phyloP scores from a whole-genome alignment of 2,329 filamentous ascomycete species.

The Alternaria ventricosa region DNA sequence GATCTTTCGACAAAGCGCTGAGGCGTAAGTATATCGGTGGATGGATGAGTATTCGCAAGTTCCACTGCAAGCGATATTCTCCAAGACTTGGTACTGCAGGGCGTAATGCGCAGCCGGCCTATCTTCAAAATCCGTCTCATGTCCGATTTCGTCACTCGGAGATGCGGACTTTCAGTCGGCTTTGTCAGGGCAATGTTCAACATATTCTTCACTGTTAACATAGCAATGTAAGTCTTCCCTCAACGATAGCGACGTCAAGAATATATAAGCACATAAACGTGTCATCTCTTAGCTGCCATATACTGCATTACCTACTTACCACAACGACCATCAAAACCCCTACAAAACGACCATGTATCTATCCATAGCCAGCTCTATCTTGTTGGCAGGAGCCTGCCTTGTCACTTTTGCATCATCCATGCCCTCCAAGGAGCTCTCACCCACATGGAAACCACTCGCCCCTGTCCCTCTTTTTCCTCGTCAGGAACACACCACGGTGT shows the following conservation, averaged over 20 bases:
- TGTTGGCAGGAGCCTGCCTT: not conserved
- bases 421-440: not conserved
- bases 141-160: not conserved
- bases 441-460: constrained; percentile 22
- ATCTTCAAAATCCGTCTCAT: not conserved
- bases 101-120: not conserved
- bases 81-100: not conserved
- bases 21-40: constrained; percentile 4
- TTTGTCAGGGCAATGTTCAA: not conserved
- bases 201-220: not conserved
- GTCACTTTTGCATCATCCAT: not conserved
- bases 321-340: not conserved
- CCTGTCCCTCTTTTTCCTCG: constrained; percentile 20
- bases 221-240: not conserved
- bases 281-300: not conserved
- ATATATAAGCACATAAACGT: not conserved
- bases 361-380: not conserved
- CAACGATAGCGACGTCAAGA: not conserved
- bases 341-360: not conserved
- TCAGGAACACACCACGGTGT: constrained; percentile 36
- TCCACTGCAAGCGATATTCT: not conserved
- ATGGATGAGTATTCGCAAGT: not conserved
- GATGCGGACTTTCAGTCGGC: not conserved
- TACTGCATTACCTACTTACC: not conserved
- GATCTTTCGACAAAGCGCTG: constrained; percentile 19